phyloP scores from a whole-genome alignment of 1,139 yeast species.

The Yamadazyma spencermartinsiae region DNA sequence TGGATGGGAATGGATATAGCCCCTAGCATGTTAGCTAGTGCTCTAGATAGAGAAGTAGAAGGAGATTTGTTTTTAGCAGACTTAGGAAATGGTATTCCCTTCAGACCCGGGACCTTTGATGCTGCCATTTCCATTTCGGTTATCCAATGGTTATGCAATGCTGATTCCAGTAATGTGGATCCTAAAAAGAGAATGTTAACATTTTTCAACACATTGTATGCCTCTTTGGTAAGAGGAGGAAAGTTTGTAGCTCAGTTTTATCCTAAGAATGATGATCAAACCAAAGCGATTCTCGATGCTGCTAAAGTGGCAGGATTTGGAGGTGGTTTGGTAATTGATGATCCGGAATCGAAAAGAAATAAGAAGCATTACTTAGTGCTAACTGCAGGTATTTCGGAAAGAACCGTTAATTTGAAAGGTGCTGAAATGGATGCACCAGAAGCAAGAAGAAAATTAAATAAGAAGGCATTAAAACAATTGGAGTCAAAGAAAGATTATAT shows the following conservation, averaged over 20 bases:
- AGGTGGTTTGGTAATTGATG: constrained; percentile 93
- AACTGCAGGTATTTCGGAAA: constrained; percentile 79
- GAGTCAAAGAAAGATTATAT: constrained; percentile 84
- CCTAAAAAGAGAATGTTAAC: constrained; percentile 82
- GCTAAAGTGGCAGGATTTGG: constrained; percentile 96
- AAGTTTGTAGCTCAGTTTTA: constrained; percentile 96
- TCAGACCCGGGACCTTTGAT: constrained; percentile 94
- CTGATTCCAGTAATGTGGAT: constrained; percentile 78
- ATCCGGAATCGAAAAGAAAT: constrained; percentile 89
- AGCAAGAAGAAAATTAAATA: constrained; percentile 42
- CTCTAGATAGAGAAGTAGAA: constrained; percentile 85
- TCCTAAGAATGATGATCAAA: constrained; percentile 87
- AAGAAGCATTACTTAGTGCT: constrained; percentile 87
- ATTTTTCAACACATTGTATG: constrained; percentile 86
- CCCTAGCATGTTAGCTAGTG: constrained; percentile 94
- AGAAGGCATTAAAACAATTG: constrained; percentile 53
- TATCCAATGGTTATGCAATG: constrained; percentile 97
- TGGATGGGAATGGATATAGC: constrained; percentile 98
- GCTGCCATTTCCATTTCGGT: constrained; percentile 96
- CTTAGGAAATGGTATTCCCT: constrained; percentile 93
- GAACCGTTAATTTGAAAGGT: constrained; percentile 71
- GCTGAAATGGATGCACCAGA: constrained; percentile 72
- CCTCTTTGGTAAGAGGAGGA: constrained; percentile 88
- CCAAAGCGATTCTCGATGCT: constrained; percentile 71
- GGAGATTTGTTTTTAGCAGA: constrained; percentile 92